Percentiles rank a stretch among this genome's conserved stretches.
phyloP scores from a whole-genome alignment of 768 basidiomycete genomes.

The Leccinellum rugosiceps region DNA sequence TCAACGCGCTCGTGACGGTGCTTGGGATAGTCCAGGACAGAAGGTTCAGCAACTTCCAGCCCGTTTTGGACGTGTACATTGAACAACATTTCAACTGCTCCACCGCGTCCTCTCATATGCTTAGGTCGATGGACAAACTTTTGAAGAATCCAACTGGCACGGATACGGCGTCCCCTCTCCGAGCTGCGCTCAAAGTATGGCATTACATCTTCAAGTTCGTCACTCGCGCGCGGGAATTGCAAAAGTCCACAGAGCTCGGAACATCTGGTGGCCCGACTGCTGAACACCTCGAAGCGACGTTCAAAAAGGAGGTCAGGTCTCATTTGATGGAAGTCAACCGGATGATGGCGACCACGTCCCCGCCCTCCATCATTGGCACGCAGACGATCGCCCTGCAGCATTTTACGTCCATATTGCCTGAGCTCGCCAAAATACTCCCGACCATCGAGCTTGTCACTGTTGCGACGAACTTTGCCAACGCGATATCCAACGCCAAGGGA shows the following conservation, averaged over 20 bases:
- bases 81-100: slow-evolving; percentile 83
- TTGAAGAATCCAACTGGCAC: slow-evolving; percentile 67
- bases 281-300: slow-evolving; percentile 79
- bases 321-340: slow-evolving; percentile 80
- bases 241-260: slow-evolving; percentile 75
- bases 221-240: slow-evolving; percentile 82
- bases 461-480: slow-evolving; percentile 83
- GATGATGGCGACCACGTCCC: slow-evolving; percentile 81
- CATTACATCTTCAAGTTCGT: slow-evolving; percentile 96
- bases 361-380: slow-evolving; percentile 89
- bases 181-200: slow-evolving; percentile 94
- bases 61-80: slow-evolving; percentile 92
- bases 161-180: slow-evolving; percentile 73
- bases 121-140: slow-evolving; percentile 84
- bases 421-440: slow-evolving; percentile 76
- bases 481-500: slow-evolving; percentile 72
- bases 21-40: slow-evolving; percentile 92
- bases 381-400: slow-evolving; percentile 93
- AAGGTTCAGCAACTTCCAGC: slow-evolving; percentile 92
- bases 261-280: slow-evolving; percentile 80
- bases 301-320: slow-evolving; percentile 77
- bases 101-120: slow-evolving; percentile 77
- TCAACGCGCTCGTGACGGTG: slow-evolving; percentile 87
- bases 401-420: slow-evolving; percentile 89
- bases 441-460: slow-evolving; percentile 84